Evolutionary conservation across 179 eudicot species (phyloP).

Genomic region (Pouteria campechiana): DNA sequence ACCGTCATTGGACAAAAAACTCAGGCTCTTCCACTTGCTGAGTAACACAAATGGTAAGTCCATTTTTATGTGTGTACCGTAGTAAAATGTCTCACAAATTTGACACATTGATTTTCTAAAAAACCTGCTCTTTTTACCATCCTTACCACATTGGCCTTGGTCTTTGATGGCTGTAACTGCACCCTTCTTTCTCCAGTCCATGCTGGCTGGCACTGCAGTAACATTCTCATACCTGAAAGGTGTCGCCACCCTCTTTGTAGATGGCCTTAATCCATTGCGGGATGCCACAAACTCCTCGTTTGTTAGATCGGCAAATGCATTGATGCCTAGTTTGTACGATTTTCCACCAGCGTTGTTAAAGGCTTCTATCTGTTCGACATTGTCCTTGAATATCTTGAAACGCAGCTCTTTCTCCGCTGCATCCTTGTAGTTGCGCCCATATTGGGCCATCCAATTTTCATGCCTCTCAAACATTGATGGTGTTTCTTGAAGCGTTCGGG

Average conservation of each 20-base stretch:
- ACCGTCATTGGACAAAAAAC: too few relatives aligned
- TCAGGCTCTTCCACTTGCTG: too few relatives aligned
- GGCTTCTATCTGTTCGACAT: constrained; percentile 18
- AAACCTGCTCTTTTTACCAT: too few relatives aligned
- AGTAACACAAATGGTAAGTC: too few relatives aligned
- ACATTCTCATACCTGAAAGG: constrained; percentile 9
- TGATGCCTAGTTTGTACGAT: constrained; percentile 14
- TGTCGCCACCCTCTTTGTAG: background rate
- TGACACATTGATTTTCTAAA: too few relatives aligned
- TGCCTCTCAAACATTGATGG: constrained; percentile 12
- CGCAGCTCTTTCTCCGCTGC: constrained; percentile 15
- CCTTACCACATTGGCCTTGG: constrained; percentile 30
- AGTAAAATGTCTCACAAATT: too few relatives aligned
- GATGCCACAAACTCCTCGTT: constrained; percentile 19
- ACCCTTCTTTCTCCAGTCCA: constrained; percentile 29
- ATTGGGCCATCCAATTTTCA: constrained; percentile 21
- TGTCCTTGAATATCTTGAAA: constrained; percentile 14
- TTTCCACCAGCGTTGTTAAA: constrained; percentile 1
- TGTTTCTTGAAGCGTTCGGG: background rate
- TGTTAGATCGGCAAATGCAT: constrained; percentile 21
- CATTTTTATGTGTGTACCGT: too few relatives aligned
- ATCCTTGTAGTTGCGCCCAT: constrained; percentile 15
- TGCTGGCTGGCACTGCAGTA: constrained; percentile 8
- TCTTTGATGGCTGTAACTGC: constrained; percentile 29
- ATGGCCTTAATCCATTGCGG: constrained; percentile 15